phyloP scores from a whole-genome alignment of 495 filamentous ascomycete species.

The Penicillium macrosclerotiorum region DNA sequence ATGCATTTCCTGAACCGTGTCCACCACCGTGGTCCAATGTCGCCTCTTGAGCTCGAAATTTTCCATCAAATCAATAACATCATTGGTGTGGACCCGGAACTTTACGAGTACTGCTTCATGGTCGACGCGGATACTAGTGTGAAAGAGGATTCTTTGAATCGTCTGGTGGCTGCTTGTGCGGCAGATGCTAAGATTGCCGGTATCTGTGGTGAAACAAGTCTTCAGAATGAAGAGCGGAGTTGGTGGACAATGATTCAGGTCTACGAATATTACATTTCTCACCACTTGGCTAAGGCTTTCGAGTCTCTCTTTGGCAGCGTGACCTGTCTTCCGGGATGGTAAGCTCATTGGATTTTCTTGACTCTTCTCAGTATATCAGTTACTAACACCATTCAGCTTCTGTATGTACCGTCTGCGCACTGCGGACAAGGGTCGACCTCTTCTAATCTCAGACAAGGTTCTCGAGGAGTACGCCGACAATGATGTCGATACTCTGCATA shows the following conservation, averaged over 20 bases:
- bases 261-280: slow-evolving; percentile 97
- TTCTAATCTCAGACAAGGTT: slow-evolving; percentile 86
- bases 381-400: slow-evolving; percentile 74
- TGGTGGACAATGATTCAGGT: slow-evolving; percentile 99
- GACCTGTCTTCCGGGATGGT: slow-evolving; percentile 98
- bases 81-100: slow-evolving; percentile 94
- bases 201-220: slow-evolving; percentile 95
- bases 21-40: slow-evolving; percentile 91
- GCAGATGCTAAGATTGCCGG: slow-evolving; percentile 95
- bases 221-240: slow-evolving; percentile 88
- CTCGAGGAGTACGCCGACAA: slow-evolving; percentile 85
- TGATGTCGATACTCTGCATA: slow-evolving; percentile 91
- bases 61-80: slow-evolving; percentile 99
- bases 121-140: slow-evolving; percentile 98
- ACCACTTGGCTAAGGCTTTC: slow-evolving; percentile 91
- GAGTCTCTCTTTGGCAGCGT: slow-evolving; percentile 94
- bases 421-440: slow-evolving; percentile 83
- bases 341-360: slow-evolving; percentile 36
- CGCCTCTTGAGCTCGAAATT: slow-evolving; percentile 92
- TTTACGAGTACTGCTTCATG: slow-evolving; percentile 97
- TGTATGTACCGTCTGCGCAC: slow-evolving; percentile 97
- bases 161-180: slow-evolving; percentile 87
- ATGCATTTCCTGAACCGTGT: slow-evolving; percentile 95
- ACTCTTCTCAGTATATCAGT: no score
- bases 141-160: slow-evolving; percentile 84